Evolutionary conservation across 2,329 filamentous ascomycete species (phyloP).

Genomic region (Dactylellina drechsleri): DNA sequence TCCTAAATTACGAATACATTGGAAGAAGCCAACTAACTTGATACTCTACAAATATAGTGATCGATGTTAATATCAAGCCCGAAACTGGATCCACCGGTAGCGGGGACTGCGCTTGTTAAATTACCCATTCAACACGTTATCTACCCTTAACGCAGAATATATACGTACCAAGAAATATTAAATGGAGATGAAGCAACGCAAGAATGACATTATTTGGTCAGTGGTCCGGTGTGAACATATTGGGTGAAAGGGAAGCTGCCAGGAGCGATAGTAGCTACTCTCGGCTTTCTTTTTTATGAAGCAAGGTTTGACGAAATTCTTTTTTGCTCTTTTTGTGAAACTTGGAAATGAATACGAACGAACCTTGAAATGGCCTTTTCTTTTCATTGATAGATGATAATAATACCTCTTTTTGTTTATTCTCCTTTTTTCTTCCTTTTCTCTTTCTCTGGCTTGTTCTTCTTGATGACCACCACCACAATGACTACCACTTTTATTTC

Average conservation of each 20-base stretch:
- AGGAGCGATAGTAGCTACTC: neutral
- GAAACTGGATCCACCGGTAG: conserved; percentile 72
- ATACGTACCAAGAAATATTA: neutral
- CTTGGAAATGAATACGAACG: neutral
- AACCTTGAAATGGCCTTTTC: conserved; percentile 20
- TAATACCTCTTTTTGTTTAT: conserved; percentile 29
- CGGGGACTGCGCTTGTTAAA: conserved; percentile 76
- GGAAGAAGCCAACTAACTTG: conserved; percentile 22
- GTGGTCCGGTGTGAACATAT: too few species aligned
- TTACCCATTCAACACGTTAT: neutral
- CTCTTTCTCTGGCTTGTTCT: conserved; percentile 20
- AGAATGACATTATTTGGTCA: neutral
- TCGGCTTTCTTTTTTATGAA: conserved; percentile 4
- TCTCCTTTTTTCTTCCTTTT: conserved; percentile 17
- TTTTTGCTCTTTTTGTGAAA: neutral
- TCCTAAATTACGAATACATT: conserved; percentile 73
- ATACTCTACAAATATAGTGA: conserved; percentile 71
- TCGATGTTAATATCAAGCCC: conserved; percentile 84
- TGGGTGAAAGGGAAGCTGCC: too few species aligned
- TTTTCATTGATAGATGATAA: conserved; percentile 39
- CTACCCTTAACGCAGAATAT: neutral
- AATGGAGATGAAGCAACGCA: neutral
- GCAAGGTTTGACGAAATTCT: conserved; percentile 14
- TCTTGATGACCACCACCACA: neutral
- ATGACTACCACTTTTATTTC: too few species aligned